Evolutionary conservation across 2,329 filamentous ascomycete genomes (phyloP).

Genomic region (Alternaria sp.): DNA sequence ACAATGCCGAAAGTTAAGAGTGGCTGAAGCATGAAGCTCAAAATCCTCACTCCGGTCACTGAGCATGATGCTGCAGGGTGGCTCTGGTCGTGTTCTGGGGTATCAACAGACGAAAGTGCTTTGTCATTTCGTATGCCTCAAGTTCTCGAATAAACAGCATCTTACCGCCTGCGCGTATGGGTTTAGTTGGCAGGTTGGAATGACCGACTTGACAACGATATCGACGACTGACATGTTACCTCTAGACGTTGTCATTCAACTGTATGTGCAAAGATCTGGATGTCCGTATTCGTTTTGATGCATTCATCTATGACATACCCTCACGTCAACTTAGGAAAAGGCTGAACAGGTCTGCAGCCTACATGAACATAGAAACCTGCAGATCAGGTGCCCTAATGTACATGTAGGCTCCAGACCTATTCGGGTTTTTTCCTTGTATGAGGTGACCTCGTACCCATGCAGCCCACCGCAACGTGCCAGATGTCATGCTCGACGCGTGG

Average conservation of each 20-base stretch:
- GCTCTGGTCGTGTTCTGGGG: background rate
- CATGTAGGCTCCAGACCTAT: background rate
- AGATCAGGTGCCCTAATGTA: background rate
- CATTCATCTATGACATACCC: background rate
- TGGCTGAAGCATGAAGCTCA: fast-evolving
- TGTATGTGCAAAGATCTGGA: background rate
- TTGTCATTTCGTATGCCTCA: background rate
- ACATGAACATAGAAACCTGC: background rate
- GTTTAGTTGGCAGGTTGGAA: background rate
- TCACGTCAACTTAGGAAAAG: background rate
- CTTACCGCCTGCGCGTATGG: background rate
- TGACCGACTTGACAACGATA: background rate
- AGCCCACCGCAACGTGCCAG: background rate
- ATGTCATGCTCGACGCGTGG: background rate
- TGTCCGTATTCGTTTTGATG: background rate
- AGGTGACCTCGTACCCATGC: background rate
- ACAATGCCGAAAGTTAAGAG: background rate
- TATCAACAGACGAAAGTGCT: fast-evolving
- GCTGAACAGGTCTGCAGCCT: background rate
- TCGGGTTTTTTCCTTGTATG: background rate
- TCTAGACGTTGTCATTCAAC: background rate
- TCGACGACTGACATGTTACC: background rate
- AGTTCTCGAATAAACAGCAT: background rate
- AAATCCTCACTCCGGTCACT: background rate
- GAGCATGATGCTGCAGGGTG: fast-evolving